phyloP scores from a whole-genome alignment of 306 rosid species.

The Quercus cerris region DNA sequence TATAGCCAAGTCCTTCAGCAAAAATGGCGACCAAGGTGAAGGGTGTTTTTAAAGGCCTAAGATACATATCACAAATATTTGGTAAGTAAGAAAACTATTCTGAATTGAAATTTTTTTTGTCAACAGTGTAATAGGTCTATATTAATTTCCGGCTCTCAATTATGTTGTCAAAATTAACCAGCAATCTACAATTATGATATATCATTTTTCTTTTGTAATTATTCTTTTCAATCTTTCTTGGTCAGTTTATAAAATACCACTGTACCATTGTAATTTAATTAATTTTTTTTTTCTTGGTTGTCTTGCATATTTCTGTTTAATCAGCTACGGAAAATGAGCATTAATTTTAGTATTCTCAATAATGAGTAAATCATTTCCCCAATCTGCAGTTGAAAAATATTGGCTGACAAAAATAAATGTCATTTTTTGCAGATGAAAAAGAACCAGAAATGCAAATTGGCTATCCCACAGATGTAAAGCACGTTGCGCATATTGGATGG shows the following conservation, averaged over 20 bases:
- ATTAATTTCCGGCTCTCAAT: neutral
- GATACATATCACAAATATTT: constrained; percentile 81
- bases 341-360: neutral
- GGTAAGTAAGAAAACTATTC: constrained; percentile 40
- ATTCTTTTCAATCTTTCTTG: neutral
- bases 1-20: constrained; percentile 13
- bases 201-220: neutral
- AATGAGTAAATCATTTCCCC: neutral
- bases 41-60: constrained; percentile 79
- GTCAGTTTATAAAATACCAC: no score
- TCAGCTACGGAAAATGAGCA: neutral
- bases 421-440: constrained; percentile 61
- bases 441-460: constrained; percentile 85
- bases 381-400: neutral
- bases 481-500: constrained; percentile 52
- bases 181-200: neutral
- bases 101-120: neutral
- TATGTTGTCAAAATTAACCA: neutral
- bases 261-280: neutral
- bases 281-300: neutral
- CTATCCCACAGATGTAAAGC: constrained; percentile 84
- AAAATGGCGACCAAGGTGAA: constrained; percentile 54
- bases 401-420: neutral
- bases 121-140: neutral
- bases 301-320: neutral